Percentiles rank a stretch among this genome's conserved stretches.
phyloP scores from a whole-genome alignment of 805 yeast species.

The Schwanniomyces sp. region DNA sequence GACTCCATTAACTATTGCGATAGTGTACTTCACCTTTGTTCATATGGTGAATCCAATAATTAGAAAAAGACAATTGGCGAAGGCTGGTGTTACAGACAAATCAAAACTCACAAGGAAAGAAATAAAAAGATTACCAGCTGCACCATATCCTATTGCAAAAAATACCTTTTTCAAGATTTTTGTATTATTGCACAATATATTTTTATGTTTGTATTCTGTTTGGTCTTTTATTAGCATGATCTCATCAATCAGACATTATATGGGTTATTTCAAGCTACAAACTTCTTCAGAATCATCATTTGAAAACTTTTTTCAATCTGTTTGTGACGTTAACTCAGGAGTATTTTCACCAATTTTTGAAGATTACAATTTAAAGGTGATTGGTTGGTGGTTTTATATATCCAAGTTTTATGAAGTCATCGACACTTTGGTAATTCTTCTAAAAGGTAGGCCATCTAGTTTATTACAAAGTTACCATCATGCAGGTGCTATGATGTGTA shows the following conservation, averaged over 20 bases:
- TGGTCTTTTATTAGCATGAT: conserved; percentile 75
- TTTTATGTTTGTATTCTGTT: conserved; percentile 62
- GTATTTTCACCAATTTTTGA: conserved; percentile 41
- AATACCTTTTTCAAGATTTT: conserved; percentile 48
- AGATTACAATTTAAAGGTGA: conserved; percentile 47
- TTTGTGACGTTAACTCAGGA: conserved; percentile 61
- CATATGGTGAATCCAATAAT: conserved; percentile 52
- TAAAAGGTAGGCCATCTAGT: conserved; percentile 67
- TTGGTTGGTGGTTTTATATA: conserved; percentile 66
- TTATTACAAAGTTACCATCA: conserved; percentile 74
- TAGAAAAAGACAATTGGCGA: conserved; percentile 43
- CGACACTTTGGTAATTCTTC: conserved; percentile 64
- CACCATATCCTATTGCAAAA: conserved; percentile 51
- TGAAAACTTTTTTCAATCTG: conserved; percentile 56
- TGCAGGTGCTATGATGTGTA: conserved; percentile 76
- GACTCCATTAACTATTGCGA: conserved; percentile 58
- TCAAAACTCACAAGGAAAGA: conserved; percentile 13
- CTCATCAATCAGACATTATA: conserved; percentile 45
- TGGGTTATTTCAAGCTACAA: conserved; percentile 11
- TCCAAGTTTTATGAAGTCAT: conserved; percentile 72
- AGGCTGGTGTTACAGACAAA: conserved; percentile 21
- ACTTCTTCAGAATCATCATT: conserved; percentile 15
- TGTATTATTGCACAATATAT: conserved; percentile 60
- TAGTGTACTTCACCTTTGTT: conserved; percentile 57
- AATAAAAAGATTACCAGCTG: conserved; percentile 45